Percentiles rank a stretch among this genome's conserved stretches.
Conservation (phyloP, 352 stramenopile species). For the Phytophthora multivora region DNA sequence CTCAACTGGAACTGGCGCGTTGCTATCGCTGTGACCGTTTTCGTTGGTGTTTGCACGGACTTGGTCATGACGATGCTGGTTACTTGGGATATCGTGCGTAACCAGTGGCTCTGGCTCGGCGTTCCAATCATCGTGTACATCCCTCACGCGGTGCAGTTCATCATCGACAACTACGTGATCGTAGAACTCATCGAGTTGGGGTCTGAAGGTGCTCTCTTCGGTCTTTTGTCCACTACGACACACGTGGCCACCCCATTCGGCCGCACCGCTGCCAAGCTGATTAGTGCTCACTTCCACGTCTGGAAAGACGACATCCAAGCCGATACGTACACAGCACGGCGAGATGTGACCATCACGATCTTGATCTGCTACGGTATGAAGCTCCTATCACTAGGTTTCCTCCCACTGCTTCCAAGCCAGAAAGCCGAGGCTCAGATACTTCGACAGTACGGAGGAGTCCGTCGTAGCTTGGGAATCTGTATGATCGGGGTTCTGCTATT, state of each 20-base stretch:
- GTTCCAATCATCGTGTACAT: conserved; percentile 49
- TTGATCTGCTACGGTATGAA: conserved; percentile 60
- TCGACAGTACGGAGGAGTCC: conserved; percentile 35
- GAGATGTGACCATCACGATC: conserved; percentile 58
- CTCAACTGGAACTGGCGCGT: conserved; percentile 59
- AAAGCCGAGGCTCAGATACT: conserved; percentile 40
- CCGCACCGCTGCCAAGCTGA: conserved; percentile 47
- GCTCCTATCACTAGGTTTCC: conserved; percentile 46
- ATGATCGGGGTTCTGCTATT: conserved; percentile 40
- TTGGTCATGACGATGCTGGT: conserved; percentile 53
- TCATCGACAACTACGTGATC: conserved; percentile 52
- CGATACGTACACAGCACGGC: conserved; percentile 46
- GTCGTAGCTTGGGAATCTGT: conserved; percentile 34
- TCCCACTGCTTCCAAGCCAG: conserved; percentile 50
- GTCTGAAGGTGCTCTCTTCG: conserved; percentile 55
- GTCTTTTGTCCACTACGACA: conserved; percentile 44
- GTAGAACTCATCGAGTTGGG: conserved; percentile 55
- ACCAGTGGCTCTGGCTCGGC: conserved; percentile 62
- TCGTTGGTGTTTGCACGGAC: conserved; percentile 41
- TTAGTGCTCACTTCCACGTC: conserved; percentile 54
- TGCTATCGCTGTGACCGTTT: conserved; percentile 41
- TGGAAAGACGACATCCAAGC: conserved; percentile 49
- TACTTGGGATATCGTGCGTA: conserved; percentile 50
- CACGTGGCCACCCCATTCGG: conserved; percentile 53
- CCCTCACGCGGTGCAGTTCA: conserved; percentile 49